phyloP scores from a whole-genome alignment of 1,139 yeast genomes.

The Yamadazyma aaseri region DNA sequence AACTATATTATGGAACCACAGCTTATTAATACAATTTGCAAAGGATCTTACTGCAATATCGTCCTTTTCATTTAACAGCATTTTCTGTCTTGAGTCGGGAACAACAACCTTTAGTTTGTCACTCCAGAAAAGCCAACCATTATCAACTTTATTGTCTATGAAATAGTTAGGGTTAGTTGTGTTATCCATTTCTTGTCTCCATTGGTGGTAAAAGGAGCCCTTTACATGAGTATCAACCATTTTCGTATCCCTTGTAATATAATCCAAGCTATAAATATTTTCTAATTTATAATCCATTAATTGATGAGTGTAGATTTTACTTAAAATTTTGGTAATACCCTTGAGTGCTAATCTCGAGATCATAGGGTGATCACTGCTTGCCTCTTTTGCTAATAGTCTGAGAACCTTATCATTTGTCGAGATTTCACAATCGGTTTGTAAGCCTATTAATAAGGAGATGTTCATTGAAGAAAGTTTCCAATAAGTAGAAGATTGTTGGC shows the following conservation, averaged over 20 bases:
- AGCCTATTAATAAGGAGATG: slow-evolving; percentile 50
- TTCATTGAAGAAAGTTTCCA: slow-evolving; percentile 71
- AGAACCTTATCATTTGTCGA: slow-evolving; percentile 45
- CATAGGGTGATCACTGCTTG: slow-evolving; percentile 72
- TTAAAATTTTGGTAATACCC: slow-evolving; percentile 58
- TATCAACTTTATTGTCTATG: slow-evolving; percentile 54
- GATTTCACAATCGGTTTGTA: slow-evolving; percentile 58
- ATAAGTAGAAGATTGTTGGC: slow-evolving; percentile 43
- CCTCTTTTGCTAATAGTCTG: slow-evolving; percentile 48
- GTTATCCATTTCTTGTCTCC: slow-evolving; percentile 56
- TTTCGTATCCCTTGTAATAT: slow-evolving; percentile 36
- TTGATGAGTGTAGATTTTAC: slow-evolving; percentile 53
- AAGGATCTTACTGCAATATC: slow-evolving; percentile 39
- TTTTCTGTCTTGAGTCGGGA: slow-evolving; percentile 14
- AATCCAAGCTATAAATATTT: slow-evolving; percentile 44
- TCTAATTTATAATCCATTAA: slow-evolving; percentile 51
- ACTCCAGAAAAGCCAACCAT: slow-evolving; percentile 86
- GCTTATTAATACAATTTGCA: slow-evolving; percentile 46
- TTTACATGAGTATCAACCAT: slow-evolving; percentile 41
- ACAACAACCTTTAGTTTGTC: slow-evolving; percentile 48
- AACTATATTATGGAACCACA: slow-evolving; percentile 59
- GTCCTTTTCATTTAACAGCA: slow-evolving; percentile 35
- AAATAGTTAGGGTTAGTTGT: slow-evolving; percentile 48
- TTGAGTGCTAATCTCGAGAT: slow-evolving; percentile 63
- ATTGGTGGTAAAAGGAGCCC: slow-evolving; percentile 40